Base-by-base conservation (phyloP, 2,329 filamentous ascomycete species). In the Sarocladium strictum region DNA sequence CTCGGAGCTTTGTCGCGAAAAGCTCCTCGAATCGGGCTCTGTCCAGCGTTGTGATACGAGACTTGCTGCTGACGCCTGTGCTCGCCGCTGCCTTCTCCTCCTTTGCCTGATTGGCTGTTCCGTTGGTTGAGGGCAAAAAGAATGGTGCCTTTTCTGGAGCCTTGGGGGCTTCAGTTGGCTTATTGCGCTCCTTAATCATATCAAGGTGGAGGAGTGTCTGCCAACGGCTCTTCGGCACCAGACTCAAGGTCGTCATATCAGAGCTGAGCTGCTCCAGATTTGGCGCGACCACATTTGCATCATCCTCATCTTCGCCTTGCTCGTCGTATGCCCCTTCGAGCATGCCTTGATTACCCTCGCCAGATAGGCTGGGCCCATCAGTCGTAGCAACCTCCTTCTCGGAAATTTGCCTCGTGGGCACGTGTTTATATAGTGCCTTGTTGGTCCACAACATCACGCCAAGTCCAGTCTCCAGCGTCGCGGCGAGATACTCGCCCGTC, bases 381-480 rank as follows among this genome's bases (percentile, higher is more conserved):
- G 90, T 79, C 12, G 83, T 73, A 7, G 76, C 76, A 41, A 96
- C 83, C 47, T 90, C 85, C 54, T 83, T 79, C 59, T 95, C 90
- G 3, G 87, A 86, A 56, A 99, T 88, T 62, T 94, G 89, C 19
- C 87, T 80, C 1, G 91, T 95, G 0, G 92, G 86, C 0, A 96
- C 84, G 62, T 96, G 91, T 55, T 86, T 89, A 76, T 96, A 99
- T 1, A 97, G 76, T 0, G 88, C 87, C 64, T 89, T 89, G 71
- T 99, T 99, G 21, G 90, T 97, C 93, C 94, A 99, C 49, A 99
- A 83, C 61, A 90, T 86, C n/a, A 99, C 86, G 12, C 94, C 94
- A 1, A 96, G 81, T 59, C 86, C 84, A 55, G 87, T 88, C 54
- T 90, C 84, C 53, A 91, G 85, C 0, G 91, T 87, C 3, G 92